Evolutionary conservation across 441 rosid genomes (phyloP).

Genomic region (Erysimum cheiri): DNA sequence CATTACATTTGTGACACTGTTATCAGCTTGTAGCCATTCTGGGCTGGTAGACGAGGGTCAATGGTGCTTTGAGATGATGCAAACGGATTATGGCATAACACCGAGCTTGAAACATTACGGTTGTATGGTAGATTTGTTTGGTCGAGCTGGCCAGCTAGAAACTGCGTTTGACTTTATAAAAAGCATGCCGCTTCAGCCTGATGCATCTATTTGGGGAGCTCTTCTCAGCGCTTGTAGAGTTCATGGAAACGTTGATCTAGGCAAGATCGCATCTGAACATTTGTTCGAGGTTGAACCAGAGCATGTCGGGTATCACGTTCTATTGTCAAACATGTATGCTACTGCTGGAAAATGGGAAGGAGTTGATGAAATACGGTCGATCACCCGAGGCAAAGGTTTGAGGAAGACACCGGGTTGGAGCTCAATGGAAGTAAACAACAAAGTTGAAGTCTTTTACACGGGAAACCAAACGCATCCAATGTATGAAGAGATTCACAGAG

Average conservation of each 20-base stretch:
- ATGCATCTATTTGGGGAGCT: slow-evolving; percentile 83
- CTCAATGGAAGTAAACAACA: slow-evolving; percentile 62
- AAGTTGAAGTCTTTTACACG: slow-evolving; percentile 67
- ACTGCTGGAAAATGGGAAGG: slow-evolving; percentile 75
- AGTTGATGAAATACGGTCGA: slow-evolving; percentile 57
- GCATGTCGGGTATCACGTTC: slow-evolving; percentile 73
- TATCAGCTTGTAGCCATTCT: slow-evolving; percentile 87
- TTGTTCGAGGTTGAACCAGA: slow-evolving; percentile 68
- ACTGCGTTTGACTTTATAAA: slow-evolving; percentile 61
- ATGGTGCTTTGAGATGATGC: slow-evolving; percentile 69
- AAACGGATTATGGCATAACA: slow-evolving; percentile 51
- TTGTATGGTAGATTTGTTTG: slow-evolving; percentile 85
- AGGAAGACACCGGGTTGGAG: slow-evolving; percentile 90
- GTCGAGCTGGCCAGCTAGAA: slow-evolving; percentile 72
- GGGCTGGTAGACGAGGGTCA: slow-evolving; percentile 72
- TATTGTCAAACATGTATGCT: slow-evolving; percentile 73
- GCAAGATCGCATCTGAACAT: slow-evolving; percentile 60
- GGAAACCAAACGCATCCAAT: slow-evolving; percentile 70
- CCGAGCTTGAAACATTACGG: slow-evolving; percentile 79
- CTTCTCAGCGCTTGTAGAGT: slow-evolving; percentile 75
- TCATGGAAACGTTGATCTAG: slow-evolving; percentile 69
- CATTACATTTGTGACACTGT: slow-evolving; percentile 69
- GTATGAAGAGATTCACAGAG: slow-evolving; percentile 51
- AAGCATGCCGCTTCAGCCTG: slow-evolving; percentile 71
- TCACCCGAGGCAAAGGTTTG: slow-evolving; percentile 67